Evolutionary conservation across 2,329 filamentous ascomycete species (phyloP), one percentile per base, ranked within the genome.

Genomic region (Fusarium dlaminii): DNA sequence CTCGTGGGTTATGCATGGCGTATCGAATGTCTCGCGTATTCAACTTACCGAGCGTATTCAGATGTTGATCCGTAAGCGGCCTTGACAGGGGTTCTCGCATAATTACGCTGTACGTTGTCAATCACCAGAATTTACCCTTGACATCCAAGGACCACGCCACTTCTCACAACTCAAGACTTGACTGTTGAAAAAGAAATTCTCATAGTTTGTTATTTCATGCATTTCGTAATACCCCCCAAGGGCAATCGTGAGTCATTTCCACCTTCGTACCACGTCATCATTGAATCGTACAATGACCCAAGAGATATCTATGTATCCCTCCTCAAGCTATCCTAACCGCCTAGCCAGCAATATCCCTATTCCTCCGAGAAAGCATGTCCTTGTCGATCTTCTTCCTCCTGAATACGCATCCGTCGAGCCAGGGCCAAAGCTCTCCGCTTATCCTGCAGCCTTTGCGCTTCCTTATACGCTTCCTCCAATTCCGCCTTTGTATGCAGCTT

Each of bases 351-450:
- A 13, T 3, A 11, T 8, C 2, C 4, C 6, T 52, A 10, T 12
- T 17, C 5, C 3, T 37, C 32, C 5, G 9, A 17, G 14, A 9
- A n/a, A 5, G 5, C 5, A 5, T 1, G 0, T 2, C 6, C 4
- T 0, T 39, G 20, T 13, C 24, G 34, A 9, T 18, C 20, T 0
- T 54, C 14, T 4, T 29, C 51, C 2, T 54, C 51, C 1, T 18
- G 34, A 9, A 54, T 29, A 7, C 24, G 32, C 32, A 37, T 27
- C 5, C 24, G 13, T 1, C 34, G 6, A 18, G 34, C 24, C 10
- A n/a, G 5, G 1, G 24, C 51, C 3, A 39, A n/a, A 7, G 18
- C 34, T 27, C 51, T 29, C 7, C 51, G 34, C 11, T 54, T 29
- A 4, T 29, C 51, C 10, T 54, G 34, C 20, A 54, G 15, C 1